Base-by-base conservation (phyloP, 2,329 filamentous ascomycete species). In the Ascocoryne sarcoides region DNA sequence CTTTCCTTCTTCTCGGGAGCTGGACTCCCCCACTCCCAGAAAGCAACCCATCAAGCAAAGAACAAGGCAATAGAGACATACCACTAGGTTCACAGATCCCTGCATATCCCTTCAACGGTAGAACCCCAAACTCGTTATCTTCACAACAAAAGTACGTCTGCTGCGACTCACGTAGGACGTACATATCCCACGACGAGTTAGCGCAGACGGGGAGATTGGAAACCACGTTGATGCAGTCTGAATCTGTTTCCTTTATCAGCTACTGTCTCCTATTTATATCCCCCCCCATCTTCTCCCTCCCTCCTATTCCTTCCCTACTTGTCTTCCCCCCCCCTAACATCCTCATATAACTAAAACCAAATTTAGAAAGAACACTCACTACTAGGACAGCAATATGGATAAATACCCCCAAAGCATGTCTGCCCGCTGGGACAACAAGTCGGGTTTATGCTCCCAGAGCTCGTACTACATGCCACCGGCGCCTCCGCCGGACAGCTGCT, bases 341-440 rank as follows among this genome's bases (percentile, higher is more conserved):
- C n/a, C n/a, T n/a, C n/a, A n/a, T n/a, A n/a, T n/a, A n/a, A n/a
- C n/a, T n/a, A n/a, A n/a, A n/a, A n/a, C n/a, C n/a, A n/a, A n/a
- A n/a, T n/a, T n/a, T 26, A 12, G 12, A 12, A 12, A 26, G 12
- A 7, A 26, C 12, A 12, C 23, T 12, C 12, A 26, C 23, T 7
- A 10, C 16, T 35, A 19, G 32, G 32, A 19, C 32, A 35, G 17
- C 32, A 35, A 5, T 19, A 16, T 12, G 32, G 32, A 20, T 12
- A 5, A 3, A 35, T 2, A 20, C 10, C 18, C 8, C 32, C 32
- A 17, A 20, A 10, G 10, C 32, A 35, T 19, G 32, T 35, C 7
- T 35, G 17, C 19, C 32, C 32, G 20, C 32, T 35, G 7, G 32
- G 32, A 21, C 32, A 35, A 17, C 32, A 35, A 19, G 17, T 12